Evolutionary conservation across 495 filamentous ascomycete species (phyloP), one percentile per base, ranked within the genome.

Genomic region (Sporormia fimetaria): DNA sequence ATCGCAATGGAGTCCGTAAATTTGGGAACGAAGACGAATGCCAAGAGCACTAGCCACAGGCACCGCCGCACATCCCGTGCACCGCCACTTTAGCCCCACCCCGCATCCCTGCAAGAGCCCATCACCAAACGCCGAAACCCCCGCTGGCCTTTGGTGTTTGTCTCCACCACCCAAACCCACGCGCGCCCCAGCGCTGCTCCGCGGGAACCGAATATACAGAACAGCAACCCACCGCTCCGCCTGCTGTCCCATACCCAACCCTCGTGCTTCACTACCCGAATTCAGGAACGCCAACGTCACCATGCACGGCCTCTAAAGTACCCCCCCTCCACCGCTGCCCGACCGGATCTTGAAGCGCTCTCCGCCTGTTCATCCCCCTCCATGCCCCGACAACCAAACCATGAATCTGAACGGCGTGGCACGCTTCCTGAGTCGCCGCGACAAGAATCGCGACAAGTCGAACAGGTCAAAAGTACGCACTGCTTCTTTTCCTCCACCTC

Each of bases 351-450:
- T 15, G 30, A 6, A 9, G 34, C 20, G 21, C 3, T 25, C 34
- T 4, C 12, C 14, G 14, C 17, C 32, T 35, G 12, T 20, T 17
- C 18, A 16, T 9, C 32, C 16, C 4, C 14, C 16, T 21, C 16
- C 32, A 15, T 21, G 22, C 33, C 15, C 33, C 16, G 16, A 47
- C 27, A 8, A 35, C 37, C 6, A 24, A 33, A 25, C 29, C 15
- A 14, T 26, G 28, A 40, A 51, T 30, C 33, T 76, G 71, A 73
- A 68, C 58, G 74, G 72, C 6, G 70, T 82, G 46, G 69, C 76
- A 46, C 63, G 74, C 47, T 79, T 90, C 51, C 74, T 86, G 35
- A 85, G 78, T 37, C 72, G 78, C 48, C 73, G 82, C 30, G 82
- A 87, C 29, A 85, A 80, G 59, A 60, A 63, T 44, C 63, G 69